Evolutionary conservation across 805 yeast species (phyloP).

Genomic region (Barnettozyma californica): DNA sequence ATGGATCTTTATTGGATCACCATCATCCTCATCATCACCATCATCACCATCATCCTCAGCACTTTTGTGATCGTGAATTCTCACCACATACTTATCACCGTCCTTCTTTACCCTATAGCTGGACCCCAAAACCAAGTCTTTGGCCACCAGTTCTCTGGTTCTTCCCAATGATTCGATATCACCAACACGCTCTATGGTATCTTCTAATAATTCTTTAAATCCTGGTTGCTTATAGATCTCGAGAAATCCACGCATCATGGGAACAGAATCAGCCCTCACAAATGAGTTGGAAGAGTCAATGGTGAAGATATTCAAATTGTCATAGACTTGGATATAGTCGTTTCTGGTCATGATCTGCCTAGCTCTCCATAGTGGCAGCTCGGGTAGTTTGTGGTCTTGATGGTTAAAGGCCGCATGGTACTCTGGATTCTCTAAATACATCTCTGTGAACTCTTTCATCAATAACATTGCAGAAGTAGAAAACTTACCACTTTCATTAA

Average conservation of each 20-base stretch:
- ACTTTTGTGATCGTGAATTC: background rate
- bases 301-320: conserved; percentile 72
- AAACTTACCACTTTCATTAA: conserved; percentile 78
- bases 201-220: conserved; percentile 59
- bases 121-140: conserved; percentile 57
- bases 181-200: conserved; percentile 60
- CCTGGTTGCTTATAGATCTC: conserved; percentile 71
- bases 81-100: conserved; percentile 14
- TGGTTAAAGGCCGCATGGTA: conserved; percentile 1
- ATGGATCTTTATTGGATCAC: conserved; percentile 20
- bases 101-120: conserved; percentile 30
- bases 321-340: conserved; percentile 71
- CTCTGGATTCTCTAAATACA: conserved; percentile 41
- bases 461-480: conserved; percentile 68
- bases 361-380: conserved; percentile 77
- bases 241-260: conserved; percentile 86
- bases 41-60: conserved; percentile 14
- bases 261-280: conserved; percentile 77
- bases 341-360: conserved; percentile 82
- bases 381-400: conserved; percentile 46
- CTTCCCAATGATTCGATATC: conserved; percentile 75
- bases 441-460: conserved; percentile 64
- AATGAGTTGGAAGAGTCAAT: conserved; percentile 60
- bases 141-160: conserved; percentile 69
- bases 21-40: no score